Evolutionary conservation across 129 eudicot species (phyloP), one percentile per base, ranked within the genome.

Genomic region (Lactuca saligna): DNA sequence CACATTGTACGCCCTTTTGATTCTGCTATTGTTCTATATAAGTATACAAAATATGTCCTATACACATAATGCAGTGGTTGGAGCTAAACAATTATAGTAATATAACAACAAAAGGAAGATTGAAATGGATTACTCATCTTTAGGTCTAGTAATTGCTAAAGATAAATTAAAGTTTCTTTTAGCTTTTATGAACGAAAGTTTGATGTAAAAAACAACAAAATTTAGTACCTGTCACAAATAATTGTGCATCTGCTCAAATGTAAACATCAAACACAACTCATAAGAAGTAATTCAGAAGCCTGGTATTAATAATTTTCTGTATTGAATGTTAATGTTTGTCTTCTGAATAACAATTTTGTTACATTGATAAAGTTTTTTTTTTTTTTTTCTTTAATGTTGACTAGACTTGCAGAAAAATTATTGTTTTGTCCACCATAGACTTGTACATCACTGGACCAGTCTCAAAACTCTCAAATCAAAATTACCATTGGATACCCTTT

Each of bases 1-100:
- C 70, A 42, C 37, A 73, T 41, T 64, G 71, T n/a, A 54, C 66
- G 42, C 57, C 44, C 48, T 46, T 8, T 64, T 31, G 29, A 32
- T 74, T 64, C 48, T 17, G 51, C 12, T 54, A 32, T 55, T 64
- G 50, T 13, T 73, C 70, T 54, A 61, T 7, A 55, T 54, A 12
- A 68, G 63, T 37, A 68, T 3, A 61, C 35, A 10, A 10, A 54
- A 61, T 34, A 49, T 38, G 7, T 72, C 50, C 42, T 6, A 25
- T 65, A 74, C 4, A 56, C 13, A 67, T 51, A 68, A 49, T 75
- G 74, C 56, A 68, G 80, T 59, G 17, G 74, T 75, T 75, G 68
- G 68, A 60, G 54, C 38, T 39, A 67, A 66, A 75, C 68, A 75
- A 57, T 56, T 44, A 66, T 63, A 48, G 72, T 57, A 42, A 56